Evolutionary conservation across 306 rosid species (phyloP), one percentile per base, ranked within the genome.

Genomic region (Casuarina cunninghamiana): DNA sequence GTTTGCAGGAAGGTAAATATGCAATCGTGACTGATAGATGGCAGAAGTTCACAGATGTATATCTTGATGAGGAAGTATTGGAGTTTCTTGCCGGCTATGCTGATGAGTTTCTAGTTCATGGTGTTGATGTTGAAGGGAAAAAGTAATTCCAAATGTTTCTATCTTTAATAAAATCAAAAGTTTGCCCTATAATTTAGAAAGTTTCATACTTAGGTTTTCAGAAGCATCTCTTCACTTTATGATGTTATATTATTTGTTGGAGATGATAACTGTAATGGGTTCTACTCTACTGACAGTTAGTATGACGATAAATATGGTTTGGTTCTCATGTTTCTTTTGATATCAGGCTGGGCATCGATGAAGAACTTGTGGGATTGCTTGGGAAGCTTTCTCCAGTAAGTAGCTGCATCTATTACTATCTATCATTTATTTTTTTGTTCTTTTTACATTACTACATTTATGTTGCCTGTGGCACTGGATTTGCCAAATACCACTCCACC

Each of bases 71-170:
- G 32, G 69, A 85, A 81, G 81, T 93, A 46, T 82, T 88, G 87
- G 83, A 84, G 54, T 91, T 91, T 85, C 97, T 92, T 80, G 97
- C 93, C 80, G 79, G 79, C 71, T 92, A 86, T 79, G 98, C 98
- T 2, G 97, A 92, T 51, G 98, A 95, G 75, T 95, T 95, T 88
- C 87, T 95, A 61, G 97, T 92, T 75, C 98, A 95, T 51, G 97
- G 98, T 44, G 97, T 95, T 57, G 98, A 95, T 79, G 97, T 95
- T 80, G 98, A 95, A 87, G 98, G 97, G 83, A 95, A 95, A 84
- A 95, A 87, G 97, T 92, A 86, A 73, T 94, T 79, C 19, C 10
- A 2, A 6, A 32, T 79, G 35, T 77, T 53, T 2, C 15, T 21
- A 15, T 75, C 50, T 44, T 46, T 42, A 50, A 57, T 63, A 37